These are phyloP conservation scores for Podosphaera fusca DNA, from an alignment of 2,329 filamentous ascomycete genomes.

Conservation along the genomic window DNA sequence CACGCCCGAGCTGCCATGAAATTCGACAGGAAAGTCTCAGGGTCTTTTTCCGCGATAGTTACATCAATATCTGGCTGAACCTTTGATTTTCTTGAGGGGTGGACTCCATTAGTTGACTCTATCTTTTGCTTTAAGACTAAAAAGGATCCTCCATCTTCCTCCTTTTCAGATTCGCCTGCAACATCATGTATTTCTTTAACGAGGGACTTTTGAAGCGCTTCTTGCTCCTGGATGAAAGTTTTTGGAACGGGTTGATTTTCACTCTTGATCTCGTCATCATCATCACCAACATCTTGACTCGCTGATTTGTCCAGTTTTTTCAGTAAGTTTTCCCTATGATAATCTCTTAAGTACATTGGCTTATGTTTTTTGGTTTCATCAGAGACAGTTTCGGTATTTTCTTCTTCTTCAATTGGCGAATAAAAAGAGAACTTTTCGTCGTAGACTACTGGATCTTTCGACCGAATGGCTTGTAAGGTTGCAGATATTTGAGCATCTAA, in stretches of 20 bases:
- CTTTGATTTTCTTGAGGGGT: slow-evolving; percentile 30
- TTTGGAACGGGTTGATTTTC: slow-evolving; percentile 30
- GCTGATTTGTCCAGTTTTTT: slow-evolving; percentile 41
- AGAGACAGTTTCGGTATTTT: slow-evolving; percentile 6
- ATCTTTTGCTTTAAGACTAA: slow-evolving; percentile 43
- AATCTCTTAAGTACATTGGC: slow-evolving; percentile 68
- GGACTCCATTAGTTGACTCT: slow-evolving; percentile 23
- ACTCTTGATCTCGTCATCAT: slow-evolving; percentile 13
- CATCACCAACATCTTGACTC: background rate
- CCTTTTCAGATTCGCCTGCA: slow-evolving; percentile 23
- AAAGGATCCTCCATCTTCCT: slow-evolving; percentile 36
- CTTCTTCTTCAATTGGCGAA: slow-evolving; percentile 23
- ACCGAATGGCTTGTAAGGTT: slow-evolving; percentile 67
- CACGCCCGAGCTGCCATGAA: slow-evolving; percentile 85
- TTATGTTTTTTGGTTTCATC: slow-evolving; percentile 44
- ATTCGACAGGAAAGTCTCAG: slow-evolving; percentile 81
- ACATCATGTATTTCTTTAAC: slow-evolving; percentile 59
- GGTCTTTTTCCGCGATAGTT: slow-evolving; percentile 60
- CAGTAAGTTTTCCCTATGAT: slow-evolving; percentile 76
- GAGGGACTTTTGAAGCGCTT: slow-evolving; percentile 53
- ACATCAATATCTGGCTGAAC: slow-evolving; percentile 35
- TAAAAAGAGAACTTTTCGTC: slow-evolving; percentile 64
- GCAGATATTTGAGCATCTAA: slow-evolving; percentile 73
- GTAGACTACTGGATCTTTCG: slow-evolving; percentile 81
- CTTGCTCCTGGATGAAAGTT: slow-evolving; percentile 79